Base-by-base conservation (phyloP, 1,139 yeast genomes). In the Blastobotrys serpentis region DNA sequence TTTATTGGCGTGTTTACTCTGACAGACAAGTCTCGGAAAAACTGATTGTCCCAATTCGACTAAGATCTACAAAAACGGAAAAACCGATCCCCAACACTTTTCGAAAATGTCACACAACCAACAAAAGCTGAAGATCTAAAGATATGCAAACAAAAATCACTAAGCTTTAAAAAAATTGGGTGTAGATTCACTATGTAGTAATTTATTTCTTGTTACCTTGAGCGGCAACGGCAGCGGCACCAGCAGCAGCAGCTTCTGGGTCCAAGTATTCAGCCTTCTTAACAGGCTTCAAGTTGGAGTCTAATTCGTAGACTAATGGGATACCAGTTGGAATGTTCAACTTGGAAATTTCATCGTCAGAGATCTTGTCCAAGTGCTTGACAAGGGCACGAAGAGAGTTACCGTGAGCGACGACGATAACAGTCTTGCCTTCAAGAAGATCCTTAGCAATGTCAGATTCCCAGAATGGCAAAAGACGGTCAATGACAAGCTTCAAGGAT, bases 181-280 rank as follows among this genome's bases (percentile, higher is more conserved):
- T n/a, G n/a, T n/a, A n/a, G n/a, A n/a, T n/a, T n/a, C n/a, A n/a
- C n/a, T 14, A 26, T 13, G 6, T 22, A 16, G 11, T 18, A 5
- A 29, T 25, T 40, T 40, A 44, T 32, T 50, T 45, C 76, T 78
- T 77, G 64, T 70, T 74, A 72, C 98, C 98, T 79, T 90, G 98
- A 67, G 88, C 88, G 64, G 98, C 98, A 62, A 90, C 98, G 53
- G 97, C 97, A 66, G 97, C 97, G 59, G 98, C 98, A 79, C 98
- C 98, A 52, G 97, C 97, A 58, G 89, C 96, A 68, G 98, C 98
- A 67, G 97, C 98, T 77, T 88, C 97, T 65, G 98, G 98, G 76
- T 90, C 98, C 76, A 90, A 84, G 83, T 90, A 90, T 80, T 89
- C 87, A 63, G 95, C 84, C 59, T 90, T 87, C 82, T 89, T 89